Base-by-base conservation (phyloP, 768 basidiomycete genomes). In the Tylopilus felleus region DNA sequence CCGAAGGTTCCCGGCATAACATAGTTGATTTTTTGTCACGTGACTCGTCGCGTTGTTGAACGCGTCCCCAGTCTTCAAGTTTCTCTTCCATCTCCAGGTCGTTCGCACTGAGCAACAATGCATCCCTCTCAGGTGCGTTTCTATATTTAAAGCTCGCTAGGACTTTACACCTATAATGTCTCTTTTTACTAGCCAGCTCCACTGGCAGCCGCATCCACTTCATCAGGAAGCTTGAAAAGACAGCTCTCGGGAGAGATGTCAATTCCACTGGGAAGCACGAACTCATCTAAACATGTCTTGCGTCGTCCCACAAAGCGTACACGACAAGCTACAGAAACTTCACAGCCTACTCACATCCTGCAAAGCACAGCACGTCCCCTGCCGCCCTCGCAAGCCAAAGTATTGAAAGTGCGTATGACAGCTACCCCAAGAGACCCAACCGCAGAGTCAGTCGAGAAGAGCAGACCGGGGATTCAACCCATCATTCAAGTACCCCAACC, bases 21-120 rank as follows among this genome's bases (percentile, higher is more conserved):
- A 9, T 44, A 41, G 52, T 59, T 66, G 68, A 61, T 47, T 66
- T 70, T 39, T 21, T 1, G 31, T 25, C 66, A 68, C 69, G 69
- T 68, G 66, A 70, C 54, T 27, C 3, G 28, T 40, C 50, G 43
- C 56, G 54, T 48, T 23, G 31, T n/a, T 22, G 28, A 28, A 12
- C 55, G 35, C 47, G 38, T 23, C 36, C n/a, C 5, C n/a, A 1
- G 5, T 23, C 25, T n/a, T 44, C 49, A 13, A 7, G n/a, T 44
- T 17, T 5, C 3, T 19, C 38, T 5, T 19, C 31, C 19, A 28
- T 29, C 4, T 38, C 38, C 4, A n/a, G 8, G 45, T 46, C 28
- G 9, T 29, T 33, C 8, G 29, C 16, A n/a, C 13, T 1, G 16
- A 31, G 28, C 8, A 21, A 57, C 33, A n/a, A 66, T 60, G 65